A percentile compares a stretch with the other conserved stretches of the same genome.
These are phyloP conservation scores for Stephania japonica DNA, from an alignment of 164 flowering plant species.

Conservation along the genomic window DNA sequence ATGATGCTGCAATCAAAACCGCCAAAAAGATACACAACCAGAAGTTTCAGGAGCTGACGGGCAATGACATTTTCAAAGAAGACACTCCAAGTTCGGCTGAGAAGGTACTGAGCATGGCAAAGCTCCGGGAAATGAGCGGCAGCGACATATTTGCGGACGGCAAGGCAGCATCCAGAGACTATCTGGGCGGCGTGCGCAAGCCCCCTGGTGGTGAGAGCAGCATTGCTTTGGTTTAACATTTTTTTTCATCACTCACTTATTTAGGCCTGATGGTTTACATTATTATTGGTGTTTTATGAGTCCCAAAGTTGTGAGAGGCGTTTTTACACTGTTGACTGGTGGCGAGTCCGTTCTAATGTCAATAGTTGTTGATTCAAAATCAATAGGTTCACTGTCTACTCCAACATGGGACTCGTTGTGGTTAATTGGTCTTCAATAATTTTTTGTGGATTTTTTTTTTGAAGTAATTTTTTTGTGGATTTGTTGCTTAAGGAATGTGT, in stretches of 20 bases:
- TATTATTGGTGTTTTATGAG: background rate
- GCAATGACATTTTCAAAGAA: slow-evolving; percentile 86
- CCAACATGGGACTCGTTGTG: background rate
- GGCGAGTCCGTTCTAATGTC: background rate
- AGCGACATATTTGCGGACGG: slow-evolving; percentile 89
- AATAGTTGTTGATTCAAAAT: background rate
- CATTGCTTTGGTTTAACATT: slow-evolving; percentile 69
- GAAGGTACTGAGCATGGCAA: slow-evolving; percentile 73
- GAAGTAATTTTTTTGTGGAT: no score
- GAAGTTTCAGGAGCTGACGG: slow-evolving; percentile 78
- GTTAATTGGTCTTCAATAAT: background rate
- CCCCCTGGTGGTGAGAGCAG: slow-evolving; percentile 99
- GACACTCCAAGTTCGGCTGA: slow-evolving; percentile 68
- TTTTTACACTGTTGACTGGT: no score
- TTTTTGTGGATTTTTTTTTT: no score
- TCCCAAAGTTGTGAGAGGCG: background rate
- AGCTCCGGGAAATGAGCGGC: slow-evolving; percentile 86
- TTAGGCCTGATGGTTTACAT: background rate
- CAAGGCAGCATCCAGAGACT: slow-evolving; percentile 61
- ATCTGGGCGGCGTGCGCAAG: slow-evolving; percentile 91
- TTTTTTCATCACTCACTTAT: no score
- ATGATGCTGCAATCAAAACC: slow-evolving; percentile 56
- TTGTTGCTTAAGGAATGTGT: background rate
- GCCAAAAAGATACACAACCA: slow-evolving; percentile 75
- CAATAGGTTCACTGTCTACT: background rate